A percentile compares a stretch with the other conserved stretches of the same genome.
These are phyloP conservation scores for Phialophora chinensis DNA, from an alignment of 2,329 filamentous ascomycete species.

Conservation along the genomic window DNA sequence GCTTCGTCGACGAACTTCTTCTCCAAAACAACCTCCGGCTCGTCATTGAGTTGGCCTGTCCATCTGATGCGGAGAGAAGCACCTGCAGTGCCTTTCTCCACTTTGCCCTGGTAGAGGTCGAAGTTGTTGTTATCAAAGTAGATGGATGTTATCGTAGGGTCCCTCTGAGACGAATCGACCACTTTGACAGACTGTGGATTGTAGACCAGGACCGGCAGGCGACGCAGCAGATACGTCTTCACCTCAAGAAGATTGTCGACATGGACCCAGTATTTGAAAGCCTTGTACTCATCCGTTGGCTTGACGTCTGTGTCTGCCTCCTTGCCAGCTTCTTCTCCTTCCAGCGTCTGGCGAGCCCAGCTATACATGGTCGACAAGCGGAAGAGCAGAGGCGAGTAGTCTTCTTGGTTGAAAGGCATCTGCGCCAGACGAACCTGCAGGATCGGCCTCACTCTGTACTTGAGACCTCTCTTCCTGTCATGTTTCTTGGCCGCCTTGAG, in stretches of 20 bases:
- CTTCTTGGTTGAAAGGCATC: constrained; percentile 92
- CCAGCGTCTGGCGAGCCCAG: constrained; percentile 83
- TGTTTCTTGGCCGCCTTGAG: constrained; percentile 99
- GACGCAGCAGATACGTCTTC: constrained; percentile 91
- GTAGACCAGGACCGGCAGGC: constrained; percentile 89
- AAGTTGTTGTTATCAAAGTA: constrained; percentile 94
- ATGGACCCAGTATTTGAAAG: constrained; percentile 97
- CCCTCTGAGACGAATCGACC: constrained; percentile 74
- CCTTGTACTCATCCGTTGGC: constrained; percentile 71
- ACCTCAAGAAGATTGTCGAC: constrained; percentile 94
- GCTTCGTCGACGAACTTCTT: constrained; percentile 81
- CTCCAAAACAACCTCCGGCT: constrained; percentile 82
- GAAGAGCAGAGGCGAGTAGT: constrained; percentile 87
- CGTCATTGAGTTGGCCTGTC: constrained; percentile 82
- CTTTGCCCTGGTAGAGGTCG: constrained; percentile 83
- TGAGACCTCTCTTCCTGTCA: constrained; percentile 85
- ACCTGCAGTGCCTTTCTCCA: constrained; percentile 75
- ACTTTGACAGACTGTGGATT: constrained; percentile 85
- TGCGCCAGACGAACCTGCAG: constrained; percentile 88
- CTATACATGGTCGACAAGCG: constrained; percentile 93
- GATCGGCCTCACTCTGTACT: constrained; percentile 88
- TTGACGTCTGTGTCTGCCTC: constrained; percentile 54
- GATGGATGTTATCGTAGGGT: constrained; percentile 90
- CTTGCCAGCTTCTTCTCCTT: constrained; percentile 58
- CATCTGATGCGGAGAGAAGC: constrained; percentile 86